phyloP scores from a whole-genome alignment of 2,329 filamentous ascomycete species.

The Thielaviopsis populi region DNA sequence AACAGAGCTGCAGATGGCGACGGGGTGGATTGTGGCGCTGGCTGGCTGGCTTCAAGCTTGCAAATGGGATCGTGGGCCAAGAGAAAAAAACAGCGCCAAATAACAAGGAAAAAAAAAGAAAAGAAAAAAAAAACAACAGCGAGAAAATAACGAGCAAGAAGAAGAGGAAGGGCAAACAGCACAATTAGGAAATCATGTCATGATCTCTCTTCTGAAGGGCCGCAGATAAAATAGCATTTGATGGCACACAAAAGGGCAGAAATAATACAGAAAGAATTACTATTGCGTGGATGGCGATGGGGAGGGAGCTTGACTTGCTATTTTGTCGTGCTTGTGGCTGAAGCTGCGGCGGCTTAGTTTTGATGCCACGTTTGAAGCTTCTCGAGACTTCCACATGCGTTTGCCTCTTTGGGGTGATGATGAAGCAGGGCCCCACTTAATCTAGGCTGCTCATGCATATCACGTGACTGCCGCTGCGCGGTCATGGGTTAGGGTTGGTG shows the following conservation, averaged over 20 bases:
- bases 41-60: background rate
- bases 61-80: background rate
- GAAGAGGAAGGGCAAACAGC: background rate
- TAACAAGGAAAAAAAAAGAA: background rate
- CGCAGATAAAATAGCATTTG: background rate
- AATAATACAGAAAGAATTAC: background rate
- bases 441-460: background rate
- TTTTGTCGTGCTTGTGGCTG: background rate
- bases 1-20: no score
- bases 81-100: slow-evolving; percentile 15
- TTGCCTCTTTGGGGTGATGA: slow-evolving; percentile 12
- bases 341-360: slow-evolving; percentile 11
- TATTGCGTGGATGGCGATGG: background rate
- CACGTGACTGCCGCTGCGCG: no score
- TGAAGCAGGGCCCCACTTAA: background rate
- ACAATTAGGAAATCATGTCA: background rate
- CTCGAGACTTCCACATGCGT: slow-evolving; percentile 14
- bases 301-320: background rate
- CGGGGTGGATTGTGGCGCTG: background rate
- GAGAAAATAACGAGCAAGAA: background rate
- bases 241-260: background rate
- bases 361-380: slow-evolving; percentile 20
- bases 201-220: background rate
- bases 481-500: background rate
- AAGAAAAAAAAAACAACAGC: background rate